Conservation (phyloP, 768 basidiomycete genomes). For the Trametopsis cervina region DNA sequence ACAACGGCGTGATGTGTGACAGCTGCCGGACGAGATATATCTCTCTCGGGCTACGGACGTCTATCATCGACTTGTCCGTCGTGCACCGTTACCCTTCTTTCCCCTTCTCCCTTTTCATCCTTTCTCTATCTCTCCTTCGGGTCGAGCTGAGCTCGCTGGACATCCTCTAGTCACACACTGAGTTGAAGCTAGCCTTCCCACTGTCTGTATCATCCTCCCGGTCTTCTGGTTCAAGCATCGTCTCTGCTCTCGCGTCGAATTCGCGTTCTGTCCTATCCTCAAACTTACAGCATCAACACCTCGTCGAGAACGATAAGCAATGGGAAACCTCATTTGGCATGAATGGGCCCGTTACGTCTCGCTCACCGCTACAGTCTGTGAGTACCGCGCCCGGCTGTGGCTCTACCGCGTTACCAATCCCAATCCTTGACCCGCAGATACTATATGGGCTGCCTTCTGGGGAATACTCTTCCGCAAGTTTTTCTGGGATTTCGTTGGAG, state of each 20-base stretch:
- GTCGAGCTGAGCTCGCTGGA: conserved; percentile 36
- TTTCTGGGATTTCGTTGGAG: conserved; percentile 94
- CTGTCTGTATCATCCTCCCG: conserved; percentile 17
- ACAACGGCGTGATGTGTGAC: conserved; percentile 11
- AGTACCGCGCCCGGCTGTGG: conserved; percentile 27
- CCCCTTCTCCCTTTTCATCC: conserved; percentile 17
- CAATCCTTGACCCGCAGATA: conserved; percentile 37
- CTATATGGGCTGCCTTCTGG: conserved; percentile 76
- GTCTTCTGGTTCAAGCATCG: conserved; percentile 16
- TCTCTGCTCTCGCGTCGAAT: conserved; percentile 12
- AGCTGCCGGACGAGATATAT: conserved; percentile 2
- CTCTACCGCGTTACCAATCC: conserved; percentile 9
- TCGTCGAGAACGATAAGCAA: conserved; percentile 22
- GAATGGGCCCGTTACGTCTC: conserved; percentile 65
- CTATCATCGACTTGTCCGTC: conserved; percentile 1
- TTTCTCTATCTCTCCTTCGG: conserved; percentile 26
- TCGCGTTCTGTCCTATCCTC: conserved; percentile 1
- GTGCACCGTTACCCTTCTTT: conserved; percentile 10
- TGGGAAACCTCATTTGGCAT: conserved; percentile 83
- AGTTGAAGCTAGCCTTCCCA: conserved; percentile 25
- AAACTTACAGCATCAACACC: background rate
- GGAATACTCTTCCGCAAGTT: conserved; percentile 86
- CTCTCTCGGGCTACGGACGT: background rate
- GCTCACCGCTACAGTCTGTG: conserved; percentile 66
- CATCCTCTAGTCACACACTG: conserved; percentile 22